Base-by-base conservation (phyloP, 768 basidiomycete genomes). In the Coprinopsis sp. region DNA sequence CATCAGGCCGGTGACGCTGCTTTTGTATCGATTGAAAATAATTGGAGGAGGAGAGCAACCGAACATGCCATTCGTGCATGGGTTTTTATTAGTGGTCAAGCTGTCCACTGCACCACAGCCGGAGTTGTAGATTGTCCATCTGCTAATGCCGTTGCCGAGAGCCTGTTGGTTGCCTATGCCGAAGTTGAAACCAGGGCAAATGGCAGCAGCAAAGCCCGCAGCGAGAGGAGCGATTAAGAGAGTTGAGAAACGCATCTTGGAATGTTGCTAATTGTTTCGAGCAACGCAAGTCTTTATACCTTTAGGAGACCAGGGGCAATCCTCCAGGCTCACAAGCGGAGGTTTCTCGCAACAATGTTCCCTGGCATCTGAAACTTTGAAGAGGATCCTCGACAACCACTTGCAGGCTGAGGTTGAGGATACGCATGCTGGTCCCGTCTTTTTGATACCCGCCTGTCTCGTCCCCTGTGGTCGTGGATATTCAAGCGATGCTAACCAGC, bases 21-120 rank as follows among this genome's bases (percentile, higher is more conserved):
- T 62, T 10, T 30, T 59, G 47, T 65, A 65, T 12, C 40, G 29
- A 41, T 60, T 46, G 49, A 64, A 65, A 19, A 53, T 51, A 41
- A 65, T 50, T 5, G 63, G 65, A 23, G 61, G 41, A 13, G 63
- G 50, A 22, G 54, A 57, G 48, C 62, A 65, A 2, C 57, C 61
- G 36, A 67, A 67, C 4, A 58, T 62, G 10, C 62, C 58, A 40
- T 52, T 23, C 16, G 24, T 49, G 58, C 65, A 67, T 0, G 64
- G 63, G 39, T 67, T 67, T 10, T 47, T 7, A 14, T 33, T 60
- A 28, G 64, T 62, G 14, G 57, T 62, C 37, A 64, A 39, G 0
- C 58, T 52, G 44, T 64, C 59, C 33, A 63, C 61, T 10, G 50
- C 37, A 11, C 58, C 54, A 58, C 64, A 66, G 37, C 13, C 52